These are phyloP conservation scores for Eucalyptus pauciflora DNA, from an alignment of 345 rosid species.

Conservation along the genomic window DNA sequence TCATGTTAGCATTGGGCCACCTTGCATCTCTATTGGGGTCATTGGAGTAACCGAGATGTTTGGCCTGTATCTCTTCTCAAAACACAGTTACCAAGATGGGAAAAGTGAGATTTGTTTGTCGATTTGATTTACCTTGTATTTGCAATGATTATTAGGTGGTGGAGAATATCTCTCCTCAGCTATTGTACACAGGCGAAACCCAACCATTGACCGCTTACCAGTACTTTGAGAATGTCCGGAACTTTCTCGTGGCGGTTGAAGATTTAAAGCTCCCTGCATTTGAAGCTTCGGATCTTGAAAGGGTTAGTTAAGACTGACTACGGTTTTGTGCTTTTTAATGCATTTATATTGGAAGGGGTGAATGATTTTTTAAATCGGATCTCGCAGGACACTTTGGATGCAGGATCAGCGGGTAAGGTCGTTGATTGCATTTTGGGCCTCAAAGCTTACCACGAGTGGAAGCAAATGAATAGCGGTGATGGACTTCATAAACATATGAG, in stretches of 20 bases:
- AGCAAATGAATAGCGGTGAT: slow-evolving; percentile 34
- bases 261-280: slow-evolving; percentile 76
- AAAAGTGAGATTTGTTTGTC: not conserved
- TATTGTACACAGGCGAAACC: slow-evolving; percentile 34
- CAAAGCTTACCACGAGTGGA: slow-evolving; percentile 59
- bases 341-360: not conserved
- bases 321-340: not conserved
- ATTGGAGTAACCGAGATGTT: not conserved
- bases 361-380: not conserved
- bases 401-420: slow-evolving; percentile 66
- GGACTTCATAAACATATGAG: slow-evolving; percentile 44
- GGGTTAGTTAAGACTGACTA: slow-evolving; percentile 21
- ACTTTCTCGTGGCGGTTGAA: slow-evolving; percentile 72
- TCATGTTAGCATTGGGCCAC: not conserved
- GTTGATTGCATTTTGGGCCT: slow-evolving; percentile 85
- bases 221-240: slow-evolving; percentile 85
- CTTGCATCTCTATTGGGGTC: not conserved
- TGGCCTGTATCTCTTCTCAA: not conserved
- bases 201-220: slow-evolving; percentile 80
- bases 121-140: not conserved
- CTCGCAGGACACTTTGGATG: slow-evolving; percentile 60
- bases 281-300: slow-evolving; percentile 94
- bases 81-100: not conserved
- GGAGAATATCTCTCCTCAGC: slow-evolving; percentile 41
- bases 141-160: slow-evolving; percentile 45